Conservation (phyloP, 495 filamentous ascomycete genomes). For the Sporormia fimetaria region DNA sequence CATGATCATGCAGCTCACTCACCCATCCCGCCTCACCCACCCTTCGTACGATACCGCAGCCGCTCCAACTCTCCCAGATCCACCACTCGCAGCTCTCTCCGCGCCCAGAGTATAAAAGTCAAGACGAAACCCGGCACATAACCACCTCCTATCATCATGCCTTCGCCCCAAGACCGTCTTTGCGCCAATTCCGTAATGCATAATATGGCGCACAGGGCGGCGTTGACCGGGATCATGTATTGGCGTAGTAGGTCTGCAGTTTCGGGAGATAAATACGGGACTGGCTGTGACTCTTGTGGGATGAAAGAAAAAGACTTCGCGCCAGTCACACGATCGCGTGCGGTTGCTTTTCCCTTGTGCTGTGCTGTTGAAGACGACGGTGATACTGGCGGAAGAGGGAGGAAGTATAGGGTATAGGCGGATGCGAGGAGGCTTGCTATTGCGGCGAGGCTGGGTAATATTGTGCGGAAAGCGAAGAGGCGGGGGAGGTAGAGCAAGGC, state of each 20-base stretch:
- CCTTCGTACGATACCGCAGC: slow-evolving; percentile 18
- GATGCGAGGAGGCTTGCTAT: slow-evolving; percentile 12
- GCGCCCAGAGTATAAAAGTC: slow-evolving; percentile 12
- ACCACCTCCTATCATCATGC: slow-evolving; percentile 20
- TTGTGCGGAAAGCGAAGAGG: background rate
- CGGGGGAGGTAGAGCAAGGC: slow-evolving; percentile 15
- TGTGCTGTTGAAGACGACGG: background rate
- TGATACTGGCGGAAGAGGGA: slow-evolving; percentile 16
- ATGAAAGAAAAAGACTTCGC: background rate
- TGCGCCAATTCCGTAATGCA: slow-evolving; percentile 7
- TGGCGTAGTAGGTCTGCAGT: background rate
- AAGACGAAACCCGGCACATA: slow-evolving; percentile 21
- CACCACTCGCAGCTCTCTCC: slow-evolving; percentile 18
- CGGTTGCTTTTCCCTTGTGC: slow-evolving; percentile 10
- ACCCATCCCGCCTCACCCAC: too few relatives aligned
- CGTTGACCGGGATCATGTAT: slow-evolving; percentile 11
- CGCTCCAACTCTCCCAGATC: slow-evolving; percentile 23
- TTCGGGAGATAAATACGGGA: slow-evolving; percentile 12
- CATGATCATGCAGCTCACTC: too few relatives aligned
- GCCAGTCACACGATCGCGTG: background rate
- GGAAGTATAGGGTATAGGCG: slow-evolving; percentile 22
- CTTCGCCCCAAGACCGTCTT: slow-evolving; percentile 11
- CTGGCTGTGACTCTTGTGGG: background rate
- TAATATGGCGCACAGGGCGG: background rate
- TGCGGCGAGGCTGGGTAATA: background rate